phyloP scores from a whole-genome alignment of 345 rosid species.

The Citrus reticulata region DNA sequence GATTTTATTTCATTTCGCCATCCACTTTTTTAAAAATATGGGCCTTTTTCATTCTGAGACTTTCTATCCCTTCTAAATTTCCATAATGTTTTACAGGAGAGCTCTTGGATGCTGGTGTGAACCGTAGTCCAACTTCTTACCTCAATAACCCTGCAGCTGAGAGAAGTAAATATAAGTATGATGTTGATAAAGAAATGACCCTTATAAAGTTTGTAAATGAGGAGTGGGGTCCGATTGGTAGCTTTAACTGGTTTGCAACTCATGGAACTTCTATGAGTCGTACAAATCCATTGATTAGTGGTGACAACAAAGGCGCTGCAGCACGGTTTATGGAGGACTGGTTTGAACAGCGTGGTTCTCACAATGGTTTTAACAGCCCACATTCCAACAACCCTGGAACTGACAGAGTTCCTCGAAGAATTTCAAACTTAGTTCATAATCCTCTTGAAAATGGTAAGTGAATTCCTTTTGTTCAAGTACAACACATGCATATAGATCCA shows the following conservation, averaged over 20 bases:
- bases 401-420: conserved; percentile 44
- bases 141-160: conserved; percentile 57
- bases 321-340: conserved; percentile 80
- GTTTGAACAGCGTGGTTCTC: conserved; percentile 30
- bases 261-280: conserved; percentile 81
- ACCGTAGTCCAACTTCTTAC: conserved; percentile 70
- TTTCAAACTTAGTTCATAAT: conserved; percentile 51
- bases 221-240: conserved; percentile 56
- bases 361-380: not conserved
- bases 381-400: conserved; percentile 9
- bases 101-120: conserved; percentile 62
- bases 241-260: conserved; percentile 77
- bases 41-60: not conserved
- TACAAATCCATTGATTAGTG: conserved; percentile 61
- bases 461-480: not conserved
- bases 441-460: conserved; percentile 43
- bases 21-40: not conserved
- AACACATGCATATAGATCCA: not conserved
- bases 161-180: conserved; percentile 48
- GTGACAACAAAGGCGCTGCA: conserved; percentile 77
- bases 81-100: conserved; percentile 38
- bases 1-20: not conserved
- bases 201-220: conserved; percentile 60
- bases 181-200: conserved; percentile 71
- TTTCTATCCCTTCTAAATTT: not conserved